These are phyloP conservation scores for Poa pratensis DNA, from an alignment of 176 grass and related monocot genomes.

Conservation along the genomic window DNA sequence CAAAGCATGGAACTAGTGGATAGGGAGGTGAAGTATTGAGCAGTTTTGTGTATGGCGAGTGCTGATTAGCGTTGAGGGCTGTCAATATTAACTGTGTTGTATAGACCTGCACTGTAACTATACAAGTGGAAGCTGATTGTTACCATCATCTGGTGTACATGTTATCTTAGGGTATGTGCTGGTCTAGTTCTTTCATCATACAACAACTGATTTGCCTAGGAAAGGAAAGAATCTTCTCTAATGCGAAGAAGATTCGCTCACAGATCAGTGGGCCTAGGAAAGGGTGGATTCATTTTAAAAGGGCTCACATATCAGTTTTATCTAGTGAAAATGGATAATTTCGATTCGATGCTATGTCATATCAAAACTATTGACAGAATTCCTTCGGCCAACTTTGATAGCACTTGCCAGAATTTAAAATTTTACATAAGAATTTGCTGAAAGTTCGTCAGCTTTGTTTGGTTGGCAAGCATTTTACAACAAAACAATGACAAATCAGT, in stretches of 20 bases:
- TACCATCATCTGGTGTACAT: conserved; percentile 1
- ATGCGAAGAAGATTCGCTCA: background rate
- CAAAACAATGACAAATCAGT: background rate
- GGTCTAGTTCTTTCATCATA: background rate
- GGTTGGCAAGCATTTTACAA: background rate
- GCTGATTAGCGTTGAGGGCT: conserved; percentile 33
- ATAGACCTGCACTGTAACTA: conserved; percentile 48
- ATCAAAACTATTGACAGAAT: background rate
- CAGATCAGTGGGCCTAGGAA: background rate
- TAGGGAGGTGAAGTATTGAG: conserved; percentile 53
- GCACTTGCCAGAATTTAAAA: background rate
- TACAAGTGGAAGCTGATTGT: conserved; percentile 52
- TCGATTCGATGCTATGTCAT: background rate
- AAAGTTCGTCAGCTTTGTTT: background rate
- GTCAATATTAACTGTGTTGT: conserved; percentile 55
- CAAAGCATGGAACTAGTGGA: conserved; percentile 24
- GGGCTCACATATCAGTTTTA: background rate
- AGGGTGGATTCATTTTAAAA: background rate
- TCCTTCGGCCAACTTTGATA: background rate
- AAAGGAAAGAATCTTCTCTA: background rate
- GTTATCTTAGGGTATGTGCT: background rate
- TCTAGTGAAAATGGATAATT: background rate
- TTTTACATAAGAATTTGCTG: background rate
- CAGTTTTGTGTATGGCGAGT: conserved; percentile 32
- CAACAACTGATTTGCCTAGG: background rate